These are phyloP conservation scores for Lenwebbia sp. DNA, from an alignment of 345 rosid species.

Conservation along the genomic window DNA sequence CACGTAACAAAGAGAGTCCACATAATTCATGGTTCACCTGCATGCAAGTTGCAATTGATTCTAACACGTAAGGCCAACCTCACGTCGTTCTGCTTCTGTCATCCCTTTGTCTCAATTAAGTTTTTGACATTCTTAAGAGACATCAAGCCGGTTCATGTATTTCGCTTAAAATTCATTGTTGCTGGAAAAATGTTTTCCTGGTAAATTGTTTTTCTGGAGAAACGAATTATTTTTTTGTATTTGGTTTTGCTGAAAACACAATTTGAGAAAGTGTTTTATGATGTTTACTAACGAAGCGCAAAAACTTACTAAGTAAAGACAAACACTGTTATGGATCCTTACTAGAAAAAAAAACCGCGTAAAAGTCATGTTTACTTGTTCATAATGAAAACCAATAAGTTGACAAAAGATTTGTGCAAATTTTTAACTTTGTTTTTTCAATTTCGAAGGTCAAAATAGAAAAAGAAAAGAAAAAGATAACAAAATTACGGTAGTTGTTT, in stretches of 20 bases:
- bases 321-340: no score
- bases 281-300: no score
- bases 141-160: neutral
- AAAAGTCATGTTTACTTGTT: neutral
- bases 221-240: neutral
- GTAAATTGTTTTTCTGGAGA: neutral
- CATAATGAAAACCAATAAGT: neutral
- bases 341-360: neutral
- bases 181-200: neutral
- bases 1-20: neutral
- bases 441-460: neutral
- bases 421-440: neutral
- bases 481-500: no score
- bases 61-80: neutral
- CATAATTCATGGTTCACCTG: neutral
- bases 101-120: neutral
- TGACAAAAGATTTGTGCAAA: neutral
- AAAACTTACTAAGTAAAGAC: no score
- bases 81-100: rapidly evolving
- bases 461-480: no score
- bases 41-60: neutral
- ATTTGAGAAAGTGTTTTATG: no score
- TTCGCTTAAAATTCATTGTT: neutral
- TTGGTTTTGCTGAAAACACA: neutral
- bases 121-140: neutral